Base-by-base conservation (phyloP, 1,284 basidiomycete species). In the Heterobasidion annosum region DNA sequence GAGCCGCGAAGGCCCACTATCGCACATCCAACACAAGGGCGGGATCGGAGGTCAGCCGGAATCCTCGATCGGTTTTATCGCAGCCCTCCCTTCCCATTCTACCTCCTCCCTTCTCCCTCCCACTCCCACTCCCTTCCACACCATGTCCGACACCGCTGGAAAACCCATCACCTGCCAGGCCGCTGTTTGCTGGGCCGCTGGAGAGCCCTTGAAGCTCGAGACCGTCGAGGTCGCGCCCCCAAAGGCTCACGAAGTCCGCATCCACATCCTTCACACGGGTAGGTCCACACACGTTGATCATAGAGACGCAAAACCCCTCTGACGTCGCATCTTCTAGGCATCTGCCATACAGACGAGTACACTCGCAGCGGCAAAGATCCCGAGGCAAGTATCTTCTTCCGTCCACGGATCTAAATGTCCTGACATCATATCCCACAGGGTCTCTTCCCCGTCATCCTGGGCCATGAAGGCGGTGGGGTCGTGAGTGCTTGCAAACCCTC, bases 291-390 rank as follows among this genome's bases (percentile, higher is more conserved):
- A n/a, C 25, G 13, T 48, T 34, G 48, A 53, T 45, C 16, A 42
- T 18, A 25, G 25, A 25, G 25, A 25, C 25, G 25, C 25, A 25
- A 25, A 25, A 25, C 25, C 2, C 25, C 25, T 1, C 25, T 25
- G 25, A 25, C 4, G 3, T 4, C 25, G 3, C 3, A 4, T 25
- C 35, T 34, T 51, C n/a, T 68, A 80, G 93, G 95, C 63, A 89
- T 99, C 68, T 99, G 97, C 75, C 96, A 99, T 73, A 99, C 97
- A 68, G 95, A 98, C 67, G 92, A 93, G 68, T 98, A 96, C 77
- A 96, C 94, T 56, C 88, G 96, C 67, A 96, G 93, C 65, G 96
- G 97, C 58, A 89, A 91, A 69, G 96, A 99, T 70, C 86, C 95
- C 43, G 96, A 99, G 80, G 87, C 86, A 65, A 49, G 66, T 50